Base-by-base conservation (phyloP, 2,329 filamentous ascomycete species). In the Tolypocladium endophyticum region DNA sequence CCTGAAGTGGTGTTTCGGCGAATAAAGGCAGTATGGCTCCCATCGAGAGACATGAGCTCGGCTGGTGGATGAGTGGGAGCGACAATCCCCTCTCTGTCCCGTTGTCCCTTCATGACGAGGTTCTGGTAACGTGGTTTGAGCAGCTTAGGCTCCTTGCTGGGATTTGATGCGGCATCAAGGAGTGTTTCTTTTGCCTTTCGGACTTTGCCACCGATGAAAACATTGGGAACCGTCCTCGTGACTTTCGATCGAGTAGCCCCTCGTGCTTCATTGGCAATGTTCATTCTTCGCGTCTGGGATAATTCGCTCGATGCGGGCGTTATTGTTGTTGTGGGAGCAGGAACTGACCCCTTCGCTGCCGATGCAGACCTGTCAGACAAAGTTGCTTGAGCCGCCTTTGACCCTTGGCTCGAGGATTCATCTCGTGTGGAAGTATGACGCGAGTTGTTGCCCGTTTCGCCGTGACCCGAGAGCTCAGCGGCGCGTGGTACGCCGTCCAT, bases 181-280 rank as follows among this genome's bases (percentile, higher is more conserved):
- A 83, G 67, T 16, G 63, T 73, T 2, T 59, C 52, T 18, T 76
- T 71, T 25, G 66, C 64, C 61, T 74, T 79, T 36, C 65, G 69
- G 33, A 64, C 68, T 60, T 71, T 79, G 2, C 80, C 79, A 12
- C 72, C 72, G 8, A 68, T 62, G 55, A 83, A 83, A 1, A 83
- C 74, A 60, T 82, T 83, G 36, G 58, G 58, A 35, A 59, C 62
- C 7, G 52, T 3, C 18, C 11, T 20, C 9, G 28, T 5, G 20
- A 35, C 18, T 14, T 35, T 35, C 4, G 4, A 12, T 11, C 11
- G 30, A 3, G 20, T 54, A 35, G 4, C 33, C 41, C 20, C 16
- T 47, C 30, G 50, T n/a, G 36, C 30, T 35, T 43, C 36, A n/a
- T 35, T 45, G 56, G 54, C 36, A 39, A 23, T 14, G 23, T 5